Evolutionary conservation across 1,139 yeast species (phyloP).

Genomic region (Sugiyamaella novakii): DNA sequence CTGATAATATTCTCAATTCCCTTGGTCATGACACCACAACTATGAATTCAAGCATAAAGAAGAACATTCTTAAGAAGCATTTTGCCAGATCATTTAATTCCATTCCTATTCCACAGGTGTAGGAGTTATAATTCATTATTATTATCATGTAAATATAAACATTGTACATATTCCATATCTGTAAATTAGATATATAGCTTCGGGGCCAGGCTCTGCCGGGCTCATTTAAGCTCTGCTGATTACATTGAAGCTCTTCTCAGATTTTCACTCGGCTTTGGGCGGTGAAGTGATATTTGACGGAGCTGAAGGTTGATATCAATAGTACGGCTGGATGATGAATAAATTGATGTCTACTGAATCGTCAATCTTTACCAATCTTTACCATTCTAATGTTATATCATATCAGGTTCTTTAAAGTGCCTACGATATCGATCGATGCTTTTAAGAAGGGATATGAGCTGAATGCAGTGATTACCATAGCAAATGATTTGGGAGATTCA

Average conservation of each 20-base stretch:
- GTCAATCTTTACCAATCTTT: too few species aligned
- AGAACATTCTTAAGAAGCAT: slow-evolving; percentile 41
- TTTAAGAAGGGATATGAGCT: slow-evolving; percentile 19
- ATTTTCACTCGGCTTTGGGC: too few species aligned
- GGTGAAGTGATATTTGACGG: too few species aligned
- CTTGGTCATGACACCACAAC: slow-evolving; percentile 37
- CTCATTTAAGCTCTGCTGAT: neutral
- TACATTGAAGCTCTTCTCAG: too few species aligned
- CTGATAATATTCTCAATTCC: slow-evolving; percentile 35
- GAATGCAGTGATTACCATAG: slow-evolving; percentile 35
- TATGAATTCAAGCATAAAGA: slow-evolving; percentile 38
- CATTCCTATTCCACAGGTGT: slow-evolving; percentile 8
- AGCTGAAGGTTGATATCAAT: too few species aligned
- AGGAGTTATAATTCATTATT: neutral
- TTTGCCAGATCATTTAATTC: slow-evolving; percentile 29
- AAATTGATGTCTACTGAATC: too few species aligned
- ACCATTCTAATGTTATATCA: slow-evolving; percentile 36
- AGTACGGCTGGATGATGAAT: too few species aligned
- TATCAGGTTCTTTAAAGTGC: slow-evolving; percentile 34
- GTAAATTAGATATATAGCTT: slow-evolving; percentile 1
- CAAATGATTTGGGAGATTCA: slow-evolving; percentile 42
- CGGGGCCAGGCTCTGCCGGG: neutral
- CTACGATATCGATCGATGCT: slow-evolving; percentile 22
- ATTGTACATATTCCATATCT: slow-evolving; percentile 4
- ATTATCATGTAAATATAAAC: slow-evolving; percentile 6